Evolutionary conservation across 1,284 basidiomycete species (phyloP), one percentile per base, ranked within the genome.

Genomic region (Ganoderma leucocontextum): DNA sequence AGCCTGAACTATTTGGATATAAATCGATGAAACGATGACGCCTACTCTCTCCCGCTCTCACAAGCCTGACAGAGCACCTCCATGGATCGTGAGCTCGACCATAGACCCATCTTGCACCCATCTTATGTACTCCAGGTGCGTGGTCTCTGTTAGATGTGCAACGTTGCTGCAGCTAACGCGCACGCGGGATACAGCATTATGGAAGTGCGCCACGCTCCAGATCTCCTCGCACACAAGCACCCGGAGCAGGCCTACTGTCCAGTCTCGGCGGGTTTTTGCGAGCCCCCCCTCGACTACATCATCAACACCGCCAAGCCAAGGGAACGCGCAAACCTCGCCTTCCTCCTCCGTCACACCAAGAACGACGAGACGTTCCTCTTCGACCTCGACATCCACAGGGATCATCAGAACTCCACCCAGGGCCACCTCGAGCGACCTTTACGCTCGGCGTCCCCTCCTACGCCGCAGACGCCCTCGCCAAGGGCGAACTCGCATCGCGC

Each of bases 301-400:
- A 74, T 87, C 33, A 81, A 82, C 36, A 80, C 78, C 22, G 78
- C 77, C 1, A 66, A 72, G 9, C 49, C 64, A 5, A 75, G 78
- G 29, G 78, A 78, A 25, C 64, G 67, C 1, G n/a, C 9, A 2
- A 59, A 49, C 39, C 47, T 68, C 29, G 87, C 86, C 12, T 89
- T 88, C 76, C 81, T 83, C 61, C 76, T 89, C 59, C 80, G 80
- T 10, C 86, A 89, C 17, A 71, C 71, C 19, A 66, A 58, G 22
- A 81, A 77, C 25, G 75, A 78, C 3, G 75, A 72, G 47, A 72
- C 53, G 1, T 73, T 88, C 64, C 74, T 89, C 15, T 88, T 89
- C 68, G 88, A 89, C 72, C 81, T 89, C 17, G 87, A 87, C 19
- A 80, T 85, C 25, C 82, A 85, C 36, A 81, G 81, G 47, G 84